phyloP scores from a whole-genome alignment of 352 stramenopile species.

The Globisporangium nodosum region DNA sequence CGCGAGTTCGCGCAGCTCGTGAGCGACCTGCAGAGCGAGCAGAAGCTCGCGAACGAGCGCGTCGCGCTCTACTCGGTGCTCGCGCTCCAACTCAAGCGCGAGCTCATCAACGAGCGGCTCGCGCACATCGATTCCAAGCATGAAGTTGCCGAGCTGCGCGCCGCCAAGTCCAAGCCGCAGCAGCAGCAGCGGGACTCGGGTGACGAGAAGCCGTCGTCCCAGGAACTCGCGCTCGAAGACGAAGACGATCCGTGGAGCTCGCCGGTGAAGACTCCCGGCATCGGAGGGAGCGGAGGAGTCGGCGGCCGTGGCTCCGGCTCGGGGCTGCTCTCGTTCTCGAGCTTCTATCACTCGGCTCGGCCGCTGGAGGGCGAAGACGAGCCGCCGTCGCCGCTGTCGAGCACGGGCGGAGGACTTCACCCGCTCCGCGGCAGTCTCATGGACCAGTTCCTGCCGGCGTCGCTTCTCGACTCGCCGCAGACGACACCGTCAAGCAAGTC shows the following conservation, averaged over 20 bases:
- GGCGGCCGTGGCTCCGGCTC: slow-evolving; percentile 9
- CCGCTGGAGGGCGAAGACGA: slow-evolving; percentile 36
- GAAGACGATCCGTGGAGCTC: slow-evolving; percentile 47
- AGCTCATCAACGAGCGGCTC: slow-evolving; percentile 72
- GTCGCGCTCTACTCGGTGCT: slow-evolving; percentile 52
- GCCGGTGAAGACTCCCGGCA: slow-evolving; percentile 23
- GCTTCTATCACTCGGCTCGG: slow-evolving; percentile 47
- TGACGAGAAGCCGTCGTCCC: slow-evolving; percentile 21
- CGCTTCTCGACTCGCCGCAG: slow-evolving; percentile 77
- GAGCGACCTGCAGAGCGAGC: slow-evolving; percentile 48
- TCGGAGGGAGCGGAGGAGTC: slow-evolving; percentile 5
- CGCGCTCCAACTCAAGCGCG: slow-evolving; percentile 57
- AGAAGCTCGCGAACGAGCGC: slow-evolving; percentile 42
- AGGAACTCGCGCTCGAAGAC: slow-evolving; percentile 10
- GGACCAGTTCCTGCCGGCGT: slow-evolving; percentile 73
- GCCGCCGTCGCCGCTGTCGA: slow-evolving; percentile 32
- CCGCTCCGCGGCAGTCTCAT: slow-evolving; percentile 68
- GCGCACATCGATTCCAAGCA: slow-evolving; percentile 69
- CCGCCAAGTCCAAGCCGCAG: not conserved
- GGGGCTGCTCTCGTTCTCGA: slow-evolving; percentile 45
- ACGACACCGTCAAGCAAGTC: slow-evolving; percentile 43
- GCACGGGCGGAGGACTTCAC: slow-evolving; percentile 28
- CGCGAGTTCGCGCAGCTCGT: slow-evolving; percentile 34
- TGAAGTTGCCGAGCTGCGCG: slow-evolving; percentile 48
- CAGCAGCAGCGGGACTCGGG: slow-evolving; percentile 12